phyloP scores from a whole-genome alignment of 345 rosid genomes.

The Pelargonium nanum region DNA sequence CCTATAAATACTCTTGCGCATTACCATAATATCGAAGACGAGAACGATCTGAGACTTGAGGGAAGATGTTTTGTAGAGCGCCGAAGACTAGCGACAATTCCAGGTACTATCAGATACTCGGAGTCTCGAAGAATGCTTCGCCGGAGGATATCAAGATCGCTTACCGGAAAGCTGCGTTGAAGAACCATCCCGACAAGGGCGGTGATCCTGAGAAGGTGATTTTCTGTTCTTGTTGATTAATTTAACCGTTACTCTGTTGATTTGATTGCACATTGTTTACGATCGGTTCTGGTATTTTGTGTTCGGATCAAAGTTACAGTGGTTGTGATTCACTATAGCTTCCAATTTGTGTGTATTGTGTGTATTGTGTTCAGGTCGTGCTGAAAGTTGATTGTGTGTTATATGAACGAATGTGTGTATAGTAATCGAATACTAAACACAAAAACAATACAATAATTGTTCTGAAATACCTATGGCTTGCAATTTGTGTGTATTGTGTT shows the following conservation, averaged over 20 bases:
- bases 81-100: slow-evolving; percentile 73
- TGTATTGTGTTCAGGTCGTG: too few species aligned
- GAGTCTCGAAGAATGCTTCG: slow-evolving; percentile 63
- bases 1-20: too few species aligned
- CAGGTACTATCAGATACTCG: slow-evolving; percentile 72
- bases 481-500: too few species aligned
- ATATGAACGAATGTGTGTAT: too few species aligned
- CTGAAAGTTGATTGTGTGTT: too few species aligned
- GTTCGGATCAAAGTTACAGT: not conserved
- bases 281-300: not conserved
- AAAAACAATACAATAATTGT: too few species aligned
- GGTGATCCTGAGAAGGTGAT: slow-evolving; percentile 94
- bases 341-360: not conserved
- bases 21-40: too few species aligned
- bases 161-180: slow-evolving; percentile 77
- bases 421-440: too few species aligned
- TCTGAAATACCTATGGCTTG: too few species aligned
- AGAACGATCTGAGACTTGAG: too few species aligned
- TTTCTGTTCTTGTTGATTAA: not conserved
- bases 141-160: slow-evolving; percentile 89
- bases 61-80: slow-evolving; percentile 73
- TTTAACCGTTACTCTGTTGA: not conserved
- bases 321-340: not conserved
- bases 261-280: not conserved
- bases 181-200: slow-evolving; percentile 93